These are phyloP conservation scores for Phoma sp. DNA, from an alignment of 2,329 filamentous ascomycete genomes.

Conservation along the genomic window DNA sequence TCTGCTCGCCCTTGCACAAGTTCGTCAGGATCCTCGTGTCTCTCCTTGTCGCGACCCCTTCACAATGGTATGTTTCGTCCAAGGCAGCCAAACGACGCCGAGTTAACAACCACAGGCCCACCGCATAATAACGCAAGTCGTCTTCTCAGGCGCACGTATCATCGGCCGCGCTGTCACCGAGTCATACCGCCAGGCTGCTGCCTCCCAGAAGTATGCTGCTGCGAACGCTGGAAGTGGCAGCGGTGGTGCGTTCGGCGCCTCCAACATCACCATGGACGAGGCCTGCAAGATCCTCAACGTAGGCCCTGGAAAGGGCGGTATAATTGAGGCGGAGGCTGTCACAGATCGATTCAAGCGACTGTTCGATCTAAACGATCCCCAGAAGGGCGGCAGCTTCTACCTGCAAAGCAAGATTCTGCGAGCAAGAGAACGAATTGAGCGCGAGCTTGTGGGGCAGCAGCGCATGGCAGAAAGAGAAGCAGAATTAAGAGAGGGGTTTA, in stretches of 20 bases:
- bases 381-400: constrained; percentile 97
- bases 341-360: constrained; percentile 90
- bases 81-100: background rate
- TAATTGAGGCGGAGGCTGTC: constrained; percentile 78
- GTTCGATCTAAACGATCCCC: constrained; percentile 91
- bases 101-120: constrained; percentile 70
- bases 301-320: constrained; percentile 79
- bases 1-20: background rate
- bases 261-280: constrained; percentile 90
- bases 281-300: constrained; percentile 98
- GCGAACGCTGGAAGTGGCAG: constrained; percentile 64
- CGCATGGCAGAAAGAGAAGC: constrained; percentile 76
- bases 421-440: constrained; percentile 89
- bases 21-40: background rate
- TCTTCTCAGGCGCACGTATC: constrained; percentile 88
- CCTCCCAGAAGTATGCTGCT: constrained; percentile 80
- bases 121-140: constrained; percentile 90
- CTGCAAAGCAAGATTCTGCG: constrained; percentile 95
- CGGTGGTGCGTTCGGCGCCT: constrained; percentile 59
- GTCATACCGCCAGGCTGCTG: constrained; percentile 93
- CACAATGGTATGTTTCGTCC: constrained; percentile 33
- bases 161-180: constrained; percentile 91
- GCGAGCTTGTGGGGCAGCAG: constrained; percentile 75
- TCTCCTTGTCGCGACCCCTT: background rate
- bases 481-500: constrained; percentile 85